Percentiles rank a stretch among this genome's conserved stretches.
These are phyloP conservation scores for Delonix regia DNA, from an alignment of 306 rosid species.

Conservation along the genomic window DNA sequence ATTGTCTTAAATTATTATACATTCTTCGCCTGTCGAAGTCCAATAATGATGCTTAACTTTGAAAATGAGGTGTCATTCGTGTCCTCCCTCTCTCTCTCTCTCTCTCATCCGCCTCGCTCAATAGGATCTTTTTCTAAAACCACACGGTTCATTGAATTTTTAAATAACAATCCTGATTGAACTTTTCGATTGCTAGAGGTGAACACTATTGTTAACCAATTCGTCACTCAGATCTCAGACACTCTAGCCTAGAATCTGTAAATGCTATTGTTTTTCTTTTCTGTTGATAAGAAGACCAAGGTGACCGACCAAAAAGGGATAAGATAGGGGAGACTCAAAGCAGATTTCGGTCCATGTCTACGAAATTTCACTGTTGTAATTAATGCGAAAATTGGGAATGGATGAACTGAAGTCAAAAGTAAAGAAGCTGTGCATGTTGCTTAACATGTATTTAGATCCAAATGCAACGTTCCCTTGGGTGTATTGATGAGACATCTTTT, in stretches of 20 bases:
- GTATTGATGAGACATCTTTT: conserved; percentile 40
- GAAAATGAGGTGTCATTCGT: conserved; percentile 11
- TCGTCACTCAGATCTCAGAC: not conserved
- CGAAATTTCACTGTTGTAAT: not conserved
- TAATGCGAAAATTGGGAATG: not conserved
- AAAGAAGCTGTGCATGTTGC: not conserved
- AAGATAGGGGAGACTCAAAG: not conserved
- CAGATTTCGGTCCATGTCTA: not conserved
- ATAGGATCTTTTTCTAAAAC: not conserved
- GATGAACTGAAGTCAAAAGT: conserved; percentile 36
- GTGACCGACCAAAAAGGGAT: conserved; percentile 23
- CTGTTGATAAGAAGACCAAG: not conserved
- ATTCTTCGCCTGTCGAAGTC: conserved; percentile 27
- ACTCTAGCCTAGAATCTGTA: not conserved
- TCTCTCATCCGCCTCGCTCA: not conserved
- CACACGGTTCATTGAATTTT: conserved; percentile 14
- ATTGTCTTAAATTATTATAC: conserved; percentile 27
- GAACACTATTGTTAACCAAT: not conserved
- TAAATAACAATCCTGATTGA: not conserved
- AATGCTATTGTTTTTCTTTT: not conserved
- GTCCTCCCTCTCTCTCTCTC: not conserved
- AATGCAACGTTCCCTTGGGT: conserved; percentile 40
- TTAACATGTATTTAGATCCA: conserved; percentile 32
- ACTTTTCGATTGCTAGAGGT: not conserved
- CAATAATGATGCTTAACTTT: conserved; percentile 35